These are phyloP conservation scores for Suhomyces anneliseae DNA, from an alignment of 1,139 yeast genomes.

Conservation along the genomic window DNA sequence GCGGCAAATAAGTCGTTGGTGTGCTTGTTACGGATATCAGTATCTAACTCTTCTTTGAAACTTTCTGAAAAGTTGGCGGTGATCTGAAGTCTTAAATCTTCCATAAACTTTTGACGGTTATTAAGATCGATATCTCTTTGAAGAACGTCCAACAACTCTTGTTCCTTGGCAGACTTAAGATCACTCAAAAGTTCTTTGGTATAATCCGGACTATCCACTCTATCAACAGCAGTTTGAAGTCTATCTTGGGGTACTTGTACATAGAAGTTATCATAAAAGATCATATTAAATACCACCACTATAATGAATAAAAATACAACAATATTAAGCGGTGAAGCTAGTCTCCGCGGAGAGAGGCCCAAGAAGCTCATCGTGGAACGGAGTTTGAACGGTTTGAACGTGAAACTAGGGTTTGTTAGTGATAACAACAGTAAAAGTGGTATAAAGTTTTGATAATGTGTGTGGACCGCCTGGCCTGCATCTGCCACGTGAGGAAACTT, in stretches of 20 bases:
- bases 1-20: constrained; percentile 22
- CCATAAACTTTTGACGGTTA: constrained; percentile 15
- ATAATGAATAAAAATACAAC: constrained; percentile 9
- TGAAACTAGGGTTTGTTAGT: background rate
- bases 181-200: constrained; percentile 12
- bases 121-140: constrained; percentile 15
- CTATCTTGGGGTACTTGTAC: background rate
- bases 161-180: constrained; percentile 16
- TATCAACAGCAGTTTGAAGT: constrained; percentile 9
- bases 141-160: constrained; percentile 18
- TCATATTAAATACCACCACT: constrained; percentile 12
- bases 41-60: constrained; percentile 18
- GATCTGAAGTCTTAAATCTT: constrained; percentile 15
- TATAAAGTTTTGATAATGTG: too few relatives aligned
- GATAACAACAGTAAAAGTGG: too few relatives aligned
- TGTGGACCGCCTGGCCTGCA: too few relatives aligned
- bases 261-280: constrained; percentile 9
- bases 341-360: constrained; percentile 11
- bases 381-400: background rate
- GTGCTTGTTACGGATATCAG: constrained; percentile 18
- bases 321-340: constrained; percentile 14
- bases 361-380: constrained; percentile 1
- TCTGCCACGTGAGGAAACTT: too few relatives aligned
- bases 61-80: constrained; percentile 14
- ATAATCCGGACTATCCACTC: constrained; percentile 13